Percentiles rank a stretch among this genome's conserved stretches.
Evolutionary conservation across 2,329 filamentous ascomycete genomes (phyloP).

Genomic region (Colletotrichum trifolii): DNA sequence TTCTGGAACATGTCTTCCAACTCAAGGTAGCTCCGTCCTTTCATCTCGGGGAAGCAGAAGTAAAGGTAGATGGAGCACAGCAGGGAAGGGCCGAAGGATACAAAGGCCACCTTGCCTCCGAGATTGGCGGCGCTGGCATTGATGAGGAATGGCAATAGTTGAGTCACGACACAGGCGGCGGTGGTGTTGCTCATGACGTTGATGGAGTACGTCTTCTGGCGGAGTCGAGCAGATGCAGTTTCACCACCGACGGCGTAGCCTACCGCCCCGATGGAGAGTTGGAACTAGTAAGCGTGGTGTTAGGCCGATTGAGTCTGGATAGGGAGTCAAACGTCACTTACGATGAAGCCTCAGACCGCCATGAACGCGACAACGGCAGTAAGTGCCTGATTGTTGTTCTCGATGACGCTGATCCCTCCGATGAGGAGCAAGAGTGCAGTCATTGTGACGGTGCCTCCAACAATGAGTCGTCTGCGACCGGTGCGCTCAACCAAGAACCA

Average conservation of each 20-base stretch:
- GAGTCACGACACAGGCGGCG: conserved; percentile 8
- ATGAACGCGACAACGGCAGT: conserved; percentile 19
- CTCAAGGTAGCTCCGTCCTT: conserved; percentile 38
- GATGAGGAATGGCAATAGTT: conserved; percentile 42
- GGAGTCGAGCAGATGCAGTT: conserved; percentile 22
- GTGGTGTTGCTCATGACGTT: conserved; percentile 29
- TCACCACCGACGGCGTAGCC: conserved; percentile 24
- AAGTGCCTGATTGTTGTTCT: conserved; percentile 5
- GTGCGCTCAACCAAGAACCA: conserved; percentile 50
- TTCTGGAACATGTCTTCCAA: conserved; percentile 39
- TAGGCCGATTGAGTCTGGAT: conserved; percentile 68
- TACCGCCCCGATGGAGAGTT: conserved; percentile 22
- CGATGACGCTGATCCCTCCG: conserved; percentile 46
- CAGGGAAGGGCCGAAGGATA: conserved; percentile 47
- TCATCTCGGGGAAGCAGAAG: conserved; percentile 49
- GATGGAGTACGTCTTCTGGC: conserved; percentile 29
- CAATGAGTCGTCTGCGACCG: conserved; percentile 51
- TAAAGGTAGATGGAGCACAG: conserved; percentile 43
- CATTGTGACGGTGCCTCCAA: conserved; percentile 42
- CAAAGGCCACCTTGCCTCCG: conserved; percentile 52
- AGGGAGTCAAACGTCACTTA: conserved; percentile 61
- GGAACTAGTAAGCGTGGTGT: conserved; percentile 4
- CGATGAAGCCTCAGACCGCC: conserved; percentile 28
- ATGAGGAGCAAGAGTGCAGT: conserved; percentile 38
- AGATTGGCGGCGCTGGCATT: conserved; percentile 46